A percentile compares a stretch with the other conserved stretches of the same genome.
phyloP scores from a whole-genome alignment of 2,329 filamentous ascomycete species.

The Stemphylium lycopersici region DNA sequence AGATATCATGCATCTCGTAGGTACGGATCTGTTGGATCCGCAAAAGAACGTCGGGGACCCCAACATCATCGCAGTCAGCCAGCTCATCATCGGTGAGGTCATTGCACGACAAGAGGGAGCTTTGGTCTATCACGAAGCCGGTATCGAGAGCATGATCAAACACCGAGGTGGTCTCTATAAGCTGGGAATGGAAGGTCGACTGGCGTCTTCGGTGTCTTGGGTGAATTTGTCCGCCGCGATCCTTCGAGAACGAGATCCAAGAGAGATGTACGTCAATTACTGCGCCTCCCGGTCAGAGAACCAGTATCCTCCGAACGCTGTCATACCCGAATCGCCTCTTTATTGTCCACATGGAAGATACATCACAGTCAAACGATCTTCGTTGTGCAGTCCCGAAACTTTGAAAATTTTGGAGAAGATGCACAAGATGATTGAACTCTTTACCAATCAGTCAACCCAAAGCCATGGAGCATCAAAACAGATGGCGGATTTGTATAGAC shows the following conservation, averaged over 20 bases:
- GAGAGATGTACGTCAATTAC: slow-evolving; percentile 36
- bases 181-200: slow-evolving; percentile 38
- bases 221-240: slow-evolving; percentile 41
- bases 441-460: slow-evolving; percentile 29
- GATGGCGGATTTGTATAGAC: slow-evolving; percentile 26
- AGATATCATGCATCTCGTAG: slow-evolving; percentile 45
- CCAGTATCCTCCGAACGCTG: slow-evolving; percentile 24
- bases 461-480: slow-evolving; percentile 24
- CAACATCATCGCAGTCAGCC: slow-evolving; percentile 46
- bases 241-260: slow-evolving; percentile 37
- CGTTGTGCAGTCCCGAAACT: slow-evolving; percentile 18
- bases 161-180: slow-evolving; percentile 41
- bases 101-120: slow-evolving; percentile 32
- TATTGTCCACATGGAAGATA: slow-evolving; percentile 39
- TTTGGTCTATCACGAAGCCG: slow-evolving; percentile 36
- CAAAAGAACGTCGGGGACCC: slow-evolving; percentile 34
- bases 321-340: slow-evolving; percentile 46
- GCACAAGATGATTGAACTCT: slow-evolving; percentile 39
- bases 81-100: slow-evolving; percentile 45
- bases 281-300: slow-evolving; percentile 20
- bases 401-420: slow-evolving; percentile 37
- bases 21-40: slow-evolving; percentile 32
- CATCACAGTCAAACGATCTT: slow-evolving; percentile 34
- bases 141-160: slow-evolving; percentile 41
- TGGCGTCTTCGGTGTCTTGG: slow-evolving; percentile 44